A percentile compares a stretch with the other conserved stretches of the same genome.
Conservation (phyloP, 306 rosid genomes). For the Corylus americana region DNA sequence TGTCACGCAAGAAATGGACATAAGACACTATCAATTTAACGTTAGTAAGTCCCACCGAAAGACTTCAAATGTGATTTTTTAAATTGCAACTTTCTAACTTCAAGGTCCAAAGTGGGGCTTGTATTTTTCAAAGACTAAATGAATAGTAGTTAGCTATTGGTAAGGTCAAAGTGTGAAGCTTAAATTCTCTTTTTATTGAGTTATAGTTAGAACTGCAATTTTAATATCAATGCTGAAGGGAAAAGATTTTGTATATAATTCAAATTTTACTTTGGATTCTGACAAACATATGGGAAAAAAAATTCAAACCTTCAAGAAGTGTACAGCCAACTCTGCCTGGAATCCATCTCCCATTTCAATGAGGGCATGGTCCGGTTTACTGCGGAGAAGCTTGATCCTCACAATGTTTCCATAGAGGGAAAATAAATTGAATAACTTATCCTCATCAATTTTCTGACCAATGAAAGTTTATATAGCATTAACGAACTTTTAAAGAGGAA, state of each 20-base stretch:
- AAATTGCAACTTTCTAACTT: background rate
- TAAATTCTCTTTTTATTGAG: background rate
- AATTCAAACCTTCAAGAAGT: conserved; percentile 84
- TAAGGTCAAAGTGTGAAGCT: background rate
- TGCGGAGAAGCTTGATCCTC: conserved; percentile 89
- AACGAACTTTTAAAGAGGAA: background rate
- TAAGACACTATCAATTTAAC: background rate
- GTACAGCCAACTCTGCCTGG: conserved; percentile 95
- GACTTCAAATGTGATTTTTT: background rate
- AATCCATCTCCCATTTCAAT: conserved; percentile 99
- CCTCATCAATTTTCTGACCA: conserved; percentile 87
- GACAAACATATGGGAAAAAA: conserved; percentile 12
- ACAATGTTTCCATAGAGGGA: conserved; percentile 96
- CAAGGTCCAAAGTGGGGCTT: background rate
- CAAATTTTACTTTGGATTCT: background rate
- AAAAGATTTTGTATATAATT: background rate
- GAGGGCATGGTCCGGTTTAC: conserved; percentile 97
- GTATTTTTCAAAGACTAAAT: too few species aligned
- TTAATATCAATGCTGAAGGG: background rate
- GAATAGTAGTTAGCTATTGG: background rate
- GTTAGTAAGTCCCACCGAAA: background rate
- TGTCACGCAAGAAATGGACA: background rate
- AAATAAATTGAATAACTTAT: conserved; percentile 91
- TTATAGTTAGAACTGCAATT: background rate
- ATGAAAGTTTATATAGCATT: background rate